These are phyloP conservation scores for Termitomyces sp. DNA, from an alignment of 768 basidiomycete genomes.

Conservation along the genomic window DNA sequence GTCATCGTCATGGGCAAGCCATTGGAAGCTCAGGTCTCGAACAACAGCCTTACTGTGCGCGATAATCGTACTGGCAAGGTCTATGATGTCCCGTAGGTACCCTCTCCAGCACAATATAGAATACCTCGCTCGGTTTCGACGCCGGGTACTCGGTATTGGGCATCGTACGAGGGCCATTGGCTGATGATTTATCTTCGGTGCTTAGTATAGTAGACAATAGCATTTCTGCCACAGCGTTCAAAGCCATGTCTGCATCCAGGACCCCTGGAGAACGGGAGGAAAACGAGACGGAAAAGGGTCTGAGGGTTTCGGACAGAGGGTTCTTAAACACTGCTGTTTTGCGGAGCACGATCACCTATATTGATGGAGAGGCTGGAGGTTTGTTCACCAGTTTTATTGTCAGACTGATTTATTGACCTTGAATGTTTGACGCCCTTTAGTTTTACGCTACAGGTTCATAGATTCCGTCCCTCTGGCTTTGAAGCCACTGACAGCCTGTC, in stretches of 20 bases:
- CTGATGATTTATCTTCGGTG: not conserved
- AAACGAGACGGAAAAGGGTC: slow-evolving; percentile 78
- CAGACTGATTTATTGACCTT: not conserved
- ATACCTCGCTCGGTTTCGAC: not conserved
- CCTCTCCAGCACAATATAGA: not conserved
- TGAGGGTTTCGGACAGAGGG: slow-evolving; percentile 75
- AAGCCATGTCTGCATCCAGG: slow-evolving; percentile 56
- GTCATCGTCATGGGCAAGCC: slow-evolving; percentile 14
- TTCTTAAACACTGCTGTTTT: slow-evolving; percentile 83
- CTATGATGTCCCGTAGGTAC: slow-evolving; percentile 65
- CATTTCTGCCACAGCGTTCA: slow-evolving; percentile 77
- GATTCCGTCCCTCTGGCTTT: not conserved
- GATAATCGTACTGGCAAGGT: slow-evolving; percentile 86
- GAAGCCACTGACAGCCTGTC: not conserved
- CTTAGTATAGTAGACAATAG: slow-evolving; percentile 75
- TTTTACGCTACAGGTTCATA: slow-evolving; percentile 68
- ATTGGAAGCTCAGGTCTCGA: slow-evolving; percentile 5
- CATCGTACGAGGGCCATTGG: not conserved
- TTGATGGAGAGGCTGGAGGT: slow-evolving; percentile 86
- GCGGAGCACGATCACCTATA: slow-evolving; percentile 79
- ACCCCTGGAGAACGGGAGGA: slow-evolving; percentile 63
- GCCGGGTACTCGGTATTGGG: not conserved
- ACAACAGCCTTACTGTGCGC: slow-evolving; percentile 52
- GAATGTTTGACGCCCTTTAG: slow-evolving; percentile 17
- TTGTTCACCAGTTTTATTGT: slow-evolving; percentile 12